Evolutionary conservation across 1,139 yeast genomes (phyloP), one percentile per base, ranked within the genome.

Genomic region (Protomyces gravidus): DNA sequence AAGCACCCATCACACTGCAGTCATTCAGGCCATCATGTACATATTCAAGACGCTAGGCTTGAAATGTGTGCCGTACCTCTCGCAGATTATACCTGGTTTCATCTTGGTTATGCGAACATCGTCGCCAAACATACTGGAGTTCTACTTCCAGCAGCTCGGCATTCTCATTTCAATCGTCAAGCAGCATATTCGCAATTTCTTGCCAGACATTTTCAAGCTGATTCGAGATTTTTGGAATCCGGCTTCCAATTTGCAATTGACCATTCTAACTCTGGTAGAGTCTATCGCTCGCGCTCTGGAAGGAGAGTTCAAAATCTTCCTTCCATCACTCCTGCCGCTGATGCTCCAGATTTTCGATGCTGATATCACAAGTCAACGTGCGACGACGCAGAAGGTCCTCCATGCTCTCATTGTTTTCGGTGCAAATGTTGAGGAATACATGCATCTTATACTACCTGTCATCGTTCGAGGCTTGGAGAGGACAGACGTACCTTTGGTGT

Each of bases 391-490:
- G 46, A 84, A 88, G 65, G 95, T 90, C 0, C 76, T 94, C 67
- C 84, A 85, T 67, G 86, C 95, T 15, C 81, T 94, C 69, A 94
- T 89, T n/a, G 85, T 86, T 0, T 89, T 92, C 72, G 97, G 96
- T 0, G 77, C 86, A 30, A 89, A 86, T 67, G 80, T 90, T 51
- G 97, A 92, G 66, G 97, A 94, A 63, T 89, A 86, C 68, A 82
- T 86, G 7, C 96, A 89, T 70, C 79, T 90, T 56, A 81, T 92
- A 45, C 79, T 92, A 23, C 97, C 97, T 0, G 85, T 87, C 55
- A 78, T 90, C 42, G 94, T 90, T 0, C 80, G 82, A 62, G 74
- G 90, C 76, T 86, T 90, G 68, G 96, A 92, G 69, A 80, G 75
- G 62, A 84, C 88, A 4, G 79, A 61, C 33, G 80, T 77, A 55